A percentile compares a stretch with the other conserved stretches of the same genome.
phyloP scores from a whole-genome alignment of 192 early-diverging fungal species.

The Chytriomyces sp. region DNA sequence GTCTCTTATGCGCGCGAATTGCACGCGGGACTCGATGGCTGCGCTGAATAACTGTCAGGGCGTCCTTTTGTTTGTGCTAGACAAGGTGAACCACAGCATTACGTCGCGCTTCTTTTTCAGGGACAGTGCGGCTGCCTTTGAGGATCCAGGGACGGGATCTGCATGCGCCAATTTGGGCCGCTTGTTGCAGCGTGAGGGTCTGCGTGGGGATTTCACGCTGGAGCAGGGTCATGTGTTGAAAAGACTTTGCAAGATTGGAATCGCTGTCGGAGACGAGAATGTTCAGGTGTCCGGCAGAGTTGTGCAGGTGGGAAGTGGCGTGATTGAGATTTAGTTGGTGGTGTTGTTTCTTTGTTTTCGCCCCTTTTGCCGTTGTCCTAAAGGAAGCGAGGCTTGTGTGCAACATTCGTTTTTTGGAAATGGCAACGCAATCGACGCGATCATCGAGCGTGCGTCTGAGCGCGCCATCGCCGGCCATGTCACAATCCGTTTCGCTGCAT shows the following conservation, averaged over 20 bases:
- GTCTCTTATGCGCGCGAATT: not conserved
- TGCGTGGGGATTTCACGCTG: conserved; percentile 12
- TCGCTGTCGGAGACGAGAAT: conserved; percentile 20
- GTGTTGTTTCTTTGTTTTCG: not conserved
- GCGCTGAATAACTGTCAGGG: not conserved
- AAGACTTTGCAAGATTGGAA: conserved; percentile 27
- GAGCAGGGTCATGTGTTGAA: conserved; percentile 32
- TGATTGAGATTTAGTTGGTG: conserved; percentile 4
- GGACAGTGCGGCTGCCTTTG: conserved; percentile 21
- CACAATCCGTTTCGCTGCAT: too few relatives aligned
- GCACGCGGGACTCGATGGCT: not conserved
- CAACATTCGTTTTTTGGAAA: too few relatives aligned
- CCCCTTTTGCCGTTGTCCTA: too few relatives aligned
- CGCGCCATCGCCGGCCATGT: too few relatives aligned
- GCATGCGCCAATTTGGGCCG: conserved; percentile 38
- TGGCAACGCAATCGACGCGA: too few relatives aligned
- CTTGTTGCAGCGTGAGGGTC: conserved; percentile 21
- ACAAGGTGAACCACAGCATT: not conserved
- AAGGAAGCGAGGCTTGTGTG: too few relatives aligned
- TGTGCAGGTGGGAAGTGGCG: conserved; percentile 31
- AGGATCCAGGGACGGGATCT: conserved; percentile 38
- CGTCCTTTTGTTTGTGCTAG: conserved; percentile 5
- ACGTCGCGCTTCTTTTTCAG: conserved; percentile 37
- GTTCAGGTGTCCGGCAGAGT: conserved; percentile 31
- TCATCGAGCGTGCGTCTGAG: too few relatives aligned